Conservation (phyloP, 2,329 filamentous ascomycete genomes). For the Colletotrichum costaricense region DNA sequence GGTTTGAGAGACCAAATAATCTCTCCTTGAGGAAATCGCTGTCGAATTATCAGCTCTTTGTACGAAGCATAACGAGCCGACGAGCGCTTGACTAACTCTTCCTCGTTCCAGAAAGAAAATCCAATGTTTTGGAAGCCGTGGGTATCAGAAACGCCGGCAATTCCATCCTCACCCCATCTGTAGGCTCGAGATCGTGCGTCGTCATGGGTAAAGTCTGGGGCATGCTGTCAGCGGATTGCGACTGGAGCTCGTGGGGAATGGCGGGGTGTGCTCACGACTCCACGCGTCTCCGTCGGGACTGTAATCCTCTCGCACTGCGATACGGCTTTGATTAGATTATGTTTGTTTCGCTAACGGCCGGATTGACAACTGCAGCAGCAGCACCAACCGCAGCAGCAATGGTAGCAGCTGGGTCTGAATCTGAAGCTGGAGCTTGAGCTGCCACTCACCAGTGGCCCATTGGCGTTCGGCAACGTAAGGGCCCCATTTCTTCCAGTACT, state of each 20-base stretch:
- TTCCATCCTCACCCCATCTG: slow-evolving; percentile 96
- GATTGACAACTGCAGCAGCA: not conserved
- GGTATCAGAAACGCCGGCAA: slow-evolving; percentile 91
- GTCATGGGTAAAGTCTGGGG: slow-evolving; percentile 89
- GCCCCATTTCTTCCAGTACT: slow-evolving; percentile 99
- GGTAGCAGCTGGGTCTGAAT: slow-evolving; percentile 12
- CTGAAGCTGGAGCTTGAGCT: not conserved
- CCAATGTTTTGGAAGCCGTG: slow-evolving; percentile 93
- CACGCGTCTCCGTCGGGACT: slow-evolving; percentile 90
- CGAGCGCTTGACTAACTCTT: slow-evolving; percentile 73
- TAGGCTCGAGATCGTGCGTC: slow-evolving; percentile 89
- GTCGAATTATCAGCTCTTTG: slow-evolving; percentile 50
- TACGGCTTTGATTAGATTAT: slow-evolving; percentile 20
- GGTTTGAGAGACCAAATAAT: slow-evolving; percentile 94
- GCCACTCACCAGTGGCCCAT: slow-evolving; percentile 85
- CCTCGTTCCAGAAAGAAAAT: slow-evolving; percentile 97
- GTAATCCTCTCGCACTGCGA: slow-evolving; percentile 89
- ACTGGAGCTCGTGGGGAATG: slow-evolving; percentile 31
- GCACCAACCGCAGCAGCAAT: slow-evolving; percentile 16
- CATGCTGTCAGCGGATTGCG: slow-evolving; percentile 34
- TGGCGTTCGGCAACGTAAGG: slow-evolving; percentile 93
- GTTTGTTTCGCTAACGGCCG: not conserved
- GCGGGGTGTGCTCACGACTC: slow-evolving; percentile 75
- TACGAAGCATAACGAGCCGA: slow-evolving; percentile 29
- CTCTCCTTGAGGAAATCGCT: slow-evolving; percentile 95